Evolutionary conservation across 306 rosid species (phyloP).

Genomic region (Casuarina equisetifolia): DNA sequence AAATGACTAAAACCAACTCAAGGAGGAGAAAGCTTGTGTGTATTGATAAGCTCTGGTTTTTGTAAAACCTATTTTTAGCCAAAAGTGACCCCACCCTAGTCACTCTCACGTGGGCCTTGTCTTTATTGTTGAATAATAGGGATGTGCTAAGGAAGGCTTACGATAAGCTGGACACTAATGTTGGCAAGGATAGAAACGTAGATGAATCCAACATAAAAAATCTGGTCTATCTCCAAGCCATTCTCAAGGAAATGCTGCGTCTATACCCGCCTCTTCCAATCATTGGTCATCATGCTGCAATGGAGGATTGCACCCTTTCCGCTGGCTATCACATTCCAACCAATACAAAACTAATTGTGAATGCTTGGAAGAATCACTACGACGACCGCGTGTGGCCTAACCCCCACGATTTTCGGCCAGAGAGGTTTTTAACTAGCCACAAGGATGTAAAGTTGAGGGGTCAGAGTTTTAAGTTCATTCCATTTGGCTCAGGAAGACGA

Average conservation of each 20-base stretch:
- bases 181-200: conserved; percentile 28
- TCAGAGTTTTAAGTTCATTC: conserved; percentile 29
- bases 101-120: conserved; percentile 41
- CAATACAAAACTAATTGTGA: conserved; percentile 43
- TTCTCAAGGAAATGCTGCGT: conserved; percentile 40
- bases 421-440: conserved; percentile 38
- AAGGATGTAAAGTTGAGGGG: conserved; percentile 35
- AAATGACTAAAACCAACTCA: no score
- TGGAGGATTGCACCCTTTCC: conserved; percentile 42
- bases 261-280: conserved; percentile 44
- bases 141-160: conserved; percentile 24
- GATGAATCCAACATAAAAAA: conserved; percentile 39
- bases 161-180: conserved; percentile 33
- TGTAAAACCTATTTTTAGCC: conserved; percentile 44
- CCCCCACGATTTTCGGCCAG: conserved; percentile 38
- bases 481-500: conserved; percentile 47
- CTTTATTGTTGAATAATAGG: conserved; percentile 37
- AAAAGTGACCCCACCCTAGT: conserved; percentile 41
- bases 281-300: conserved; percentile 27
- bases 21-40: no score
- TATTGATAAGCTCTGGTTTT: no score
- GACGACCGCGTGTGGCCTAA: conserved; percentile 34
- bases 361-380: conserved; percentile 39
- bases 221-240: conserved; percentile 41
- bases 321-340: conserved; percentile 36